phyloP scores from a whole-genome alignment of 2,329 filamentous ascomycete genomes.

The Fonsecaea pedrosoi region DNA sequence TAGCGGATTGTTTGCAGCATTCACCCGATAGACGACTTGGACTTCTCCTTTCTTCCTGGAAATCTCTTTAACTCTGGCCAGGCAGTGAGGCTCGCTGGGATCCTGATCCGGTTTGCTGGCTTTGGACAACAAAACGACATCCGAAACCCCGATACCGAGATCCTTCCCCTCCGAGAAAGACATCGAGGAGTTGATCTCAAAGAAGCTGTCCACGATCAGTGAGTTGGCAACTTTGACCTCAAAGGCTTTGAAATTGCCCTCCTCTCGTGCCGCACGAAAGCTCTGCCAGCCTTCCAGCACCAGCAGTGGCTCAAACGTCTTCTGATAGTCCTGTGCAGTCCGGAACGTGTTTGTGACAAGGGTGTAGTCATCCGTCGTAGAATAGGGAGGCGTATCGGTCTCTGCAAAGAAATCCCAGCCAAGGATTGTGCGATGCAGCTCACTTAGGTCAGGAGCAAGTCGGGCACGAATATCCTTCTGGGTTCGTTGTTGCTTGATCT shows the following conservation, averaged over 20 bases:
- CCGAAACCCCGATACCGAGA: slow-evolving; percentile 76
- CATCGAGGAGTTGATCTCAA: slow-evolving; percentile 88
- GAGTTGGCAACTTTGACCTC: slow-evolving; percentile 87
- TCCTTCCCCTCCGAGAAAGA: slow-evolving; percentile 73
- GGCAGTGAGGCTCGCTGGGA: slow-evolving; percentile 74
- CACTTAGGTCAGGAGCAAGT: slow-evolving; percentile 84
- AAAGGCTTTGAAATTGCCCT: slow-evolving; percentile 79
- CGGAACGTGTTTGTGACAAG: slow-evolving; percentile 79
- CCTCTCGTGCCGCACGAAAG: slow-evolving; percentile 84
- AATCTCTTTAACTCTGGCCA: slow-evolving; percentile 81
- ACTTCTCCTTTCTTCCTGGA: slow-evolving; percentile 80
- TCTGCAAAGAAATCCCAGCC: slow-evolving; percentile 94
- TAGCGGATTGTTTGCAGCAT: slow-evolving; percentile 67
- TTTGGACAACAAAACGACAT: slow-evolving; percentile 85
- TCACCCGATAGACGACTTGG: slow-evolving; percentile 83
- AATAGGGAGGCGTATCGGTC: slow-evolving; percentile 80
- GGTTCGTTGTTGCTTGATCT: slow-evolving; percentile 78
- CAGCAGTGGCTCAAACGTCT: slow-evolving; percentile 87
- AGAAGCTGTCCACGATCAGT: slow-evolving; percentile 87
- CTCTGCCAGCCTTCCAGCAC: slow-evolving; percentile 95
- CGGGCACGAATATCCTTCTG: slow-evolving; percentile 94
- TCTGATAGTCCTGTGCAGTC: slow-evolving; percentile 79
- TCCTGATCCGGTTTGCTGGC: slow-evolving; percentile 72
- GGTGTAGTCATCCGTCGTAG: slow-evolving; percentile 72
- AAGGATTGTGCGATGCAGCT: slow-evolving; percentile 83